Evolutionary conservation across 148 eudicot genomes (phyloP).

Genomic region (Selenicereus undatus): DNA sequence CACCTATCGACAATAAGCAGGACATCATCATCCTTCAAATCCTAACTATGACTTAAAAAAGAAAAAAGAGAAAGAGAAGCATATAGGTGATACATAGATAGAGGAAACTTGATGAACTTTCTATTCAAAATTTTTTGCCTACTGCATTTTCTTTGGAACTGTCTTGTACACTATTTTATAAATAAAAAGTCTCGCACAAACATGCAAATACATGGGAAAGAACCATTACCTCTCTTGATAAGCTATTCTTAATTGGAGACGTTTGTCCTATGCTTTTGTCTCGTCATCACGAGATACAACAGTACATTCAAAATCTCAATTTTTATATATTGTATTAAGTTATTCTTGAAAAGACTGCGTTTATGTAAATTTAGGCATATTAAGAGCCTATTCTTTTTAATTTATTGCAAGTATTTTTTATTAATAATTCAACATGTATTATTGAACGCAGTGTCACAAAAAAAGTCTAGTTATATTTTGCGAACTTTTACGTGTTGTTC

Average conservation of each 20-base stretch:
- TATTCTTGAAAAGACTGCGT: too few relatives aligned
- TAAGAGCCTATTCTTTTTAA: too few relatives aligned
- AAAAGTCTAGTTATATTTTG: too few relatives aligned
- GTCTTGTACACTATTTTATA: neutral
- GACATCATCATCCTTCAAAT: neutral
- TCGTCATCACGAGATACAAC: neutral
- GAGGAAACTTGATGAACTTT: neutral
- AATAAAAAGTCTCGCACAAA: neutral
- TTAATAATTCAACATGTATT: too few relatives aligned
- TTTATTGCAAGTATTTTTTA: too few relatives aligned
- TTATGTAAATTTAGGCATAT: too few relatives aligned
- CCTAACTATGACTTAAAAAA: neutral
- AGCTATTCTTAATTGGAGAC: neutral
- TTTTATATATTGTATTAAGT: too few relatives aligned
- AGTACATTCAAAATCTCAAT: neutral
- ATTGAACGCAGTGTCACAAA: too few relatives aligned
- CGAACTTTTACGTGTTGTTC: too few relatives aligned
- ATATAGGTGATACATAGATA: neutral
- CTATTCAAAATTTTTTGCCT: neutral
- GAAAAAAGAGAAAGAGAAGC: too few relatives aligned
- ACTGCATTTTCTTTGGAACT: neutral
- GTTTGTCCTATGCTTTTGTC: neutral
- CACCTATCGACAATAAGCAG: too few relatives aligned
- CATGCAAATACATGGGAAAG: conserved; percentile 2
- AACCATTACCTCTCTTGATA: neutral